Percentiles rank a stretch among this genome's conserved stretches.
phyloP scores from a whole-genome alignment of 306 rosid species.

The Lablab purpureus region DNA sequence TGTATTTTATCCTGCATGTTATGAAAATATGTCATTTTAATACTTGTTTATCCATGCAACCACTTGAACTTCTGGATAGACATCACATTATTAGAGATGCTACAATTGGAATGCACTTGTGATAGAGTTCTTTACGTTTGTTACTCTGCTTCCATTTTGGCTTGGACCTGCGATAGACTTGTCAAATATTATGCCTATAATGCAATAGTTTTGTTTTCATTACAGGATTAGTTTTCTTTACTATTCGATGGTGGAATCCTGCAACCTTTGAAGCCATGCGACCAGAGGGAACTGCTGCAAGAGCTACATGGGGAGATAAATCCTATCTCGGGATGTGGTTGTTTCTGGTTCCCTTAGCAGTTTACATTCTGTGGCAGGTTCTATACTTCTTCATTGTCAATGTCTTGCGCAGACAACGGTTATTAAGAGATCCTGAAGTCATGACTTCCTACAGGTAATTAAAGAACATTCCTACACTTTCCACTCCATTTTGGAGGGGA shows the following conservation, averaged over 20 bases:
- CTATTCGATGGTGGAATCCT: slow-evolving; percentile 94
- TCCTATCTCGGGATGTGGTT: slow-evolving; percentile 81
- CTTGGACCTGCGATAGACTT: not conserved
- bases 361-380: slow-evolving; percentile 81
- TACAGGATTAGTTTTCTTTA: slow-evolving; percentile 88
- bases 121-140: slow-evolving; percentile 39
- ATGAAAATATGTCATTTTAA: not conserved
- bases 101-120: slow-evolving; percentile 7
- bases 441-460: slow-evolving; percentile 90
- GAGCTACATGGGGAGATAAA: slow-evolving; percentile 77
- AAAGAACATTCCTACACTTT: not conserved
- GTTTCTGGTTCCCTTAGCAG: slow-evolving; percentile 77
- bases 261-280: slow-evolving; percentile 77
- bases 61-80: slow-evolving; percentile 22
- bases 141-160: not conserved
- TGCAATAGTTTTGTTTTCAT: slow-evolving; percentile 32
- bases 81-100: not conserved
- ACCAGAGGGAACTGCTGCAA: slow-evolving; percentile 64
- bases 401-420: slow-evolving; percentile 80
- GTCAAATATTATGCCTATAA: not conserved
- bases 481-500: not conserved
- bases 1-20: not conserved
- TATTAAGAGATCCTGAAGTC: slow-evolving; percentile 91
- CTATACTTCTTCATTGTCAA: slow-evolving; percentile 83
- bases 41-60: not conserved